Conservation (phyloP, 768 basidiomycete genomes). For the Tulasnella sp. region DNA sequence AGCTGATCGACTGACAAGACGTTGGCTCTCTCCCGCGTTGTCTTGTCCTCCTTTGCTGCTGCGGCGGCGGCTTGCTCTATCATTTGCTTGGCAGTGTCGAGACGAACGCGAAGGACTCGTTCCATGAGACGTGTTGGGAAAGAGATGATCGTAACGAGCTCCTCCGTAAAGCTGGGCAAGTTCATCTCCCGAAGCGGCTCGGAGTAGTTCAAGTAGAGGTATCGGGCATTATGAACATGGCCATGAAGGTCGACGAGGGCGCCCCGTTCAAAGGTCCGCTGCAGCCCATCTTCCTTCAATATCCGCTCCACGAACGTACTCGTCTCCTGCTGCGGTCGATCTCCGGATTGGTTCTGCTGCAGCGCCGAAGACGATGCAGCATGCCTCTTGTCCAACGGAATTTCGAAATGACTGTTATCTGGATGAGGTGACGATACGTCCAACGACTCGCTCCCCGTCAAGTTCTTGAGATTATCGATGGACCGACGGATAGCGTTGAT, state of each 20-base stretch:
- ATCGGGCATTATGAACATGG: constrained; percentile 77
- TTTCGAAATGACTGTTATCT: constrained; percentile 36
- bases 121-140: constrained; percentile 94
- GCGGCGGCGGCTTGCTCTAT: constrained; percentile 40
- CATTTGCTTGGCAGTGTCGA: constrained; percentile 81
- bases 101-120: constrained; percentile 78
- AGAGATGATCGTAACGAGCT: constrained; percentile 85
- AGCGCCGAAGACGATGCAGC: not conserved
- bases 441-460: constrained; percentile 79
- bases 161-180: constrained; percentile 82
- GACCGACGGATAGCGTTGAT: constrained; percentile 77
- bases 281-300: constrained; percentile 93
- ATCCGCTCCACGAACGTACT: constrained; percentile 89
- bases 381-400: not conserved
- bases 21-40: constrained; percentile 43
- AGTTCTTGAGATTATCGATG: constrained; percentile 63
- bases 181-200: constrained; percentile 76
- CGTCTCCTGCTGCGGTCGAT: constrained; percentile 43
- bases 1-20: constrained; percentile 89
- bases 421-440: constrained; percentile 66
- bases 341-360: not conserved
- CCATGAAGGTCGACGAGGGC: constrained; percentile 80
- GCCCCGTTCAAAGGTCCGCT: constrained; percentile 86
- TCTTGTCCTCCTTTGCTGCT: not conserved
- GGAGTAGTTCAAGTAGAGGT: constrained; percentile 75